Percentiles rank a stretch among this genome's conserved stretches.
phyloP scores from a whole-genome alignment of 139 green algal species.

The Chlamydomonas asymmetrica region DNA sequence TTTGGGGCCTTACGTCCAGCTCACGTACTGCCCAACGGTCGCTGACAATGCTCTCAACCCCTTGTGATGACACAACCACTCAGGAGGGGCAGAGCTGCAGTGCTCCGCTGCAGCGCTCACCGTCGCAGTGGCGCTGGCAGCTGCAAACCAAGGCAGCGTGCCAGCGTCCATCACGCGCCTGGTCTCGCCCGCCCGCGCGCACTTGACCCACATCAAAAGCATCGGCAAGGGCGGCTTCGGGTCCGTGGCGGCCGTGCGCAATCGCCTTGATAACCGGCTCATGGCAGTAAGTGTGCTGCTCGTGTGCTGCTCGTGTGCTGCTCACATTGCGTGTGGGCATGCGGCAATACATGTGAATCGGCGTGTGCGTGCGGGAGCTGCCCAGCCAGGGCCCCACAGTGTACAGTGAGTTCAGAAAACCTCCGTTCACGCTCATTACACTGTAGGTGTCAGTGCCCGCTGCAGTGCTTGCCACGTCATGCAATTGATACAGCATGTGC shows the following conservation, averaged over 20 bases:
- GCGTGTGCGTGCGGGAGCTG: not conserved
- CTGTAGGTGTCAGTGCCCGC: not conserved
- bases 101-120: not conserved
- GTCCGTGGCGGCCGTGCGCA: conserved; percentile 24
- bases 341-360: not conserved
- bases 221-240: conserved; percentile 45
- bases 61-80: too few species aligned
- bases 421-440: not conserved
- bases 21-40: too few species aligned
- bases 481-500: too few species aligned
- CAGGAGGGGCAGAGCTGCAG: conserved; percentile 1
- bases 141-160: not conserved
- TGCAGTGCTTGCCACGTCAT: too few species aligned
- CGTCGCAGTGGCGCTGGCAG: conserved; percentile 1
- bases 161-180: too few species aligned
- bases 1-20: too few species aligned
- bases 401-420: not conserved
- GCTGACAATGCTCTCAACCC: too few species aligned
- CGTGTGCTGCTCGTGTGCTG: too few species aligned
- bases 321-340: not conserved
- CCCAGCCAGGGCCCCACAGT: not conserved
- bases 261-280: conserved; percentile 26
- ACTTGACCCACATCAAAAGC: too few species aligned
- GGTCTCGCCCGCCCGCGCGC: too few species aligned
- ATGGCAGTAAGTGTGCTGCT: conserved; percentile 24